Conservation (phyloP, 2,329 filamentous ascomycete genomes). For the Knoxdaviesia capensis region DNA sequence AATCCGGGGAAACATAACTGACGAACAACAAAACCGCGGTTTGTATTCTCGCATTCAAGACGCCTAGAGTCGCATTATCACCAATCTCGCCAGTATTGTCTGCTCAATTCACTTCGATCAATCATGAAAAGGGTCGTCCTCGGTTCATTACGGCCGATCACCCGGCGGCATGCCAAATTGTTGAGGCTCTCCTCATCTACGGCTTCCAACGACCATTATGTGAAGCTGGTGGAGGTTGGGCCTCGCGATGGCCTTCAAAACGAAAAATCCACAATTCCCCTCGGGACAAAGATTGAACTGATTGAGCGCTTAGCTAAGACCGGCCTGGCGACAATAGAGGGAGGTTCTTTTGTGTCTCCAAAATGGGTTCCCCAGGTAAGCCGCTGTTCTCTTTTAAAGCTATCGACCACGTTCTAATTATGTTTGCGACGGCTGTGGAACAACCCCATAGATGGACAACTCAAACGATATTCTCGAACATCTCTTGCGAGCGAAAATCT, state of each 20-base stretch:
- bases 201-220: conserved; percentile 16
- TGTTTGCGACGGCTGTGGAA: conserved; percentile 2
- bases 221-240: conserved; percentile 62
- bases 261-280: conserved; percentile 50
- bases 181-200: too few species aligned
- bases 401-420: neutral
- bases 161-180: too few species aligned
- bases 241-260: conserved; percentile 79
- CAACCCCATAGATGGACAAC: conserved; percentile 45
- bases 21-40: too few species aligned
- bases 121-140: too few species aligned
- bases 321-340: conserved; percentile 55
- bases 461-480: conserved; percentile 56
- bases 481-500: conserved; percentile 36
- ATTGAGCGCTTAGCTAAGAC: conserved; percentile 49
- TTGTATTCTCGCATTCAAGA: too few species aligned
- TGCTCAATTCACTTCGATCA: too few species aligned
- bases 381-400: neutral
- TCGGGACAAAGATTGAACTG: conserved; percentile 56
- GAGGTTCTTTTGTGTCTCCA: conserved; percentile 64
- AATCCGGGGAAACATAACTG: too few species aligned
- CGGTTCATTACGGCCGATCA: too few species aligned
- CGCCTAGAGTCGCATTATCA: too few species aligned
- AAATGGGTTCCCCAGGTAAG: conserved; percentile 68
- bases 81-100: too few species aligned